phyloP scores from a whole-genome alignment of 495 filamentous ascomycete species.

The Neurospora discreta region DNA sequence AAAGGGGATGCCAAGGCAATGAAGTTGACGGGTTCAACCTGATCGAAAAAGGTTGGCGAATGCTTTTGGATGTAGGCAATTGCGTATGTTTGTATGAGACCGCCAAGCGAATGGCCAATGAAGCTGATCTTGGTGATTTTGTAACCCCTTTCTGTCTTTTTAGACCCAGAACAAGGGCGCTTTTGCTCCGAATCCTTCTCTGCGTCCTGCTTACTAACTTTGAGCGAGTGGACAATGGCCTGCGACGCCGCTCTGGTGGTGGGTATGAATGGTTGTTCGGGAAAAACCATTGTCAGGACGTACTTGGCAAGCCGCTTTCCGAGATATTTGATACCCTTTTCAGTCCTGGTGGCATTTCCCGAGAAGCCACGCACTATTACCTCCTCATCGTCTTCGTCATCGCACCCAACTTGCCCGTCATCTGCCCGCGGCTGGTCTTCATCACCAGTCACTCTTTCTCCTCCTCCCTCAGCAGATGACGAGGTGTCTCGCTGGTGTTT shows the following conservation, averaged over 20 bases:
- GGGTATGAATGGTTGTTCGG: slow-evolving; percentile 76
- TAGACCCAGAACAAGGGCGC: slow-evolving; percentile 27
- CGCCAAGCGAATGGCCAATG: slow-evolving; percentile 85
- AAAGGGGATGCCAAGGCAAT: slow-evolving; percentile 85
- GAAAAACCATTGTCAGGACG: slow-evolving; percentile 79
- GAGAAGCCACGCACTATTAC: slow-evolving; percentile 89
- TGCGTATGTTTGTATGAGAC: slow-evolving; percentile 86
- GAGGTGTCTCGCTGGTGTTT: slow-evolving; percentile 18
- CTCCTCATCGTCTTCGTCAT: slow-evolving; percentile 65
- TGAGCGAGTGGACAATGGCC: slow-evolving; percentile 26
- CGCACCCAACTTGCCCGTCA: slow-evolving; percentile 29
- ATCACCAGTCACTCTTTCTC: not conserved
- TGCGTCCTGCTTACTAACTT: slow-evolving; percentile 17
- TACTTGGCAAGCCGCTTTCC: slow-evolving; percentile 92
- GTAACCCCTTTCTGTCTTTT: slow-evolving; percentile 45
- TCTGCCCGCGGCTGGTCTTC: not conserved
- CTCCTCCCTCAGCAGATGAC: slow-evolving; percentile 39
- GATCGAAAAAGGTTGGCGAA: slow-evolving; percentile 79
- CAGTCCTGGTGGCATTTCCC: slow-evolving; percentile 81
- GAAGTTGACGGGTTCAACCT: slow-evolving; percentile 85
- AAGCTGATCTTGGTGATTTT: slow-evolving; percentile 94
- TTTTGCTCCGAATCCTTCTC: slow-evolving; percentile 17
- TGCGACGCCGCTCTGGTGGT: slow-evolving; percentile 43
- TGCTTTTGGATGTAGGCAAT: slow-evolving; percentile 97
- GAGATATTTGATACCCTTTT: slow-evolving; percentile 91